Evolutionary conservation across 805 yeast species (phyloP), one percentile per base, ranked within the genome.

Genomic region (Monosporozyma aerobia): DNA sequence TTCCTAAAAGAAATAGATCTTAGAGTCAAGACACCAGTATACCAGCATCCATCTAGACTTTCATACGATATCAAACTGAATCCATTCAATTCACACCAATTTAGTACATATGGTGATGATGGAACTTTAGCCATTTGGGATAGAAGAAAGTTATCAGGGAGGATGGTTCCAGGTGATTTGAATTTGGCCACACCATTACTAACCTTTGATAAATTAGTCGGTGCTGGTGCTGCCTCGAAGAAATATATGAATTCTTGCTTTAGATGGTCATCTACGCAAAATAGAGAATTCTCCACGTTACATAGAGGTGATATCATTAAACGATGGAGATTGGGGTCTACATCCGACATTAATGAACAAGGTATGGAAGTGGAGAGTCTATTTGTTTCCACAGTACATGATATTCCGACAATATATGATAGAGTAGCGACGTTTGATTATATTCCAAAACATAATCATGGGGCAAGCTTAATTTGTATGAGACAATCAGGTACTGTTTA

Each of bases 401-500:
- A 89, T 64, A 79, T 81, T 10, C 79, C 78, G 54, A 83, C 95
- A 0, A 86, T 84, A 51, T 82, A 78, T 60, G 96, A 90, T 57
- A 77, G 90, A 58, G 95, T 90, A 0, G 81, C 85, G 1, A 83
- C 96, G 0, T 90, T 85, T 69, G 97, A 90, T 65, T 90, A 89
- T 64, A 79, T 83, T n/a, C 81, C 83, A 0, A 60, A 61, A 48
- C 81, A 78, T 53, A 71, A 80, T 2, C 76, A 82, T 23, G 77
- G 80, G 1, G 77, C 86, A 8, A 81, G 84, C 59, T 75, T 87
- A 53, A 81, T 90, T 30, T 90, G 97, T 67, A 85, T 90, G 85
- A 74, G 97, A 57, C 95, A 88, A 61, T 86, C 95, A 0, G 97
- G 97, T 3, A 84, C 87, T 51, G 82, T 90, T 0, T 90, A 86